A percentile compares a stretch with the other conserved stretches of the same genome.
These are phyloP conservation scores for Alternaria triticimaculans DNA, from an alignment of 2,329 filamentous ascomycete species.

Conservation along the genomic window DNA sequence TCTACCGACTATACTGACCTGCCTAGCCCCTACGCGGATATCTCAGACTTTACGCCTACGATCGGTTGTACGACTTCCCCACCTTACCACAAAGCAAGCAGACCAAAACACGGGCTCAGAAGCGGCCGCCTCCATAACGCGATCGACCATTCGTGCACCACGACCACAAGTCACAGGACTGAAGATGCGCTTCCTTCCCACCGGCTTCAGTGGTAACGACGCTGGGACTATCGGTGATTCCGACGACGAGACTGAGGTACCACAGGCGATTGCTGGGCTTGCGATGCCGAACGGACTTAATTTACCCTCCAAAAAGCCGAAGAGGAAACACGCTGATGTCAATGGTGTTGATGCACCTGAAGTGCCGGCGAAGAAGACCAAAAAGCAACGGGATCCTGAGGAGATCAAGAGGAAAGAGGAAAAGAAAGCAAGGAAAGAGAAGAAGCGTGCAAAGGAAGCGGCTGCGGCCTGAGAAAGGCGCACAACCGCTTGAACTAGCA, in stretches of 20 bases:
- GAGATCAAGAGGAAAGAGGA: slow-evolving; percentile 47
- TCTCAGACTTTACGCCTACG: slow-evolving; percentile 70
- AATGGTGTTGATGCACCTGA: slow-evolving; percentile 35
- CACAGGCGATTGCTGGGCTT: slow-evolving; percentile 26
- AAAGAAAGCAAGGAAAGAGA: slow-evolving; percentile 49
- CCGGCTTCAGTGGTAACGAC: slow-evolving; percentile 61
- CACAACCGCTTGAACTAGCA: background rate
- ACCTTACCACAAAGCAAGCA: slow-evolving; percentile 50
- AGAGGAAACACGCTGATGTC: slow-evolving; percentile 48
- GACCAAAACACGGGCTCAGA: slow-evolving; percentile 49
- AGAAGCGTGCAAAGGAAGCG: slow-evolving; percentile 41
- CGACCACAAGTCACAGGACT: slow-evolving; percentile 72
- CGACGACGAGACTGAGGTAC: slow-evolving; percentile 54
- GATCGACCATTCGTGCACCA: slow-evolving; percentile 59
- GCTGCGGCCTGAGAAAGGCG: slow-evolving; percentile 20
- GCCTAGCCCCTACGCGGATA: slow-evolving; percentile 47
- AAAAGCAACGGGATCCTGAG: slow-evolving; percentile 45
- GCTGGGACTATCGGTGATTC: slow-evolving; percentile 52
- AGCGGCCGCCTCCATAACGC: slow-evolving; percentile 52
- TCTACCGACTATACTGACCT: slow-evolving; percentile 11
- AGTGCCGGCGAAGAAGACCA: slow-evolving; percentile 48
- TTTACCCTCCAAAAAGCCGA: slow-evolving; percentile 42
- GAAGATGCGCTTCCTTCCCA: slow-evolving; percentile 70
- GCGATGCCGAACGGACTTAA: slow-evolving; percentile 32
- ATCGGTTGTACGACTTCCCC: slow-evolving; percentile 64